These are phyloP conservation scores for Aureobasidium leucospermi DNA, from an alignment of 2,329 filamentous ascomycete genomes.

Conservation along the genomic window DNA sequence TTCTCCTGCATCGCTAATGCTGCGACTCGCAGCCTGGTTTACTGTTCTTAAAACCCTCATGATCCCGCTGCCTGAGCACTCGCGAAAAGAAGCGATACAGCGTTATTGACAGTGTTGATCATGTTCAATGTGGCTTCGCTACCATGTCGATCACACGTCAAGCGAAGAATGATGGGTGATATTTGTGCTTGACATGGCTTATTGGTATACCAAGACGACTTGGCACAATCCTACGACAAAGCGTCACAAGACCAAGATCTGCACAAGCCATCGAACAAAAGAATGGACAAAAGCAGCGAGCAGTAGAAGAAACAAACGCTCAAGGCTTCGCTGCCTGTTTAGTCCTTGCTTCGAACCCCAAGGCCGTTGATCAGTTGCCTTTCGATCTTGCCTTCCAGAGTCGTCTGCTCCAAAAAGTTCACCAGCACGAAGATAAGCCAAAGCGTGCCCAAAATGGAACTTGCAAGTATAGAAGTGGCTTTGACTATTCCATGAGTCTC, in stretches of 20 bases:
- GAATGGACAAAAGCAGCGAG: not conserved
- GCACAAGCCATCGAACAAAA: not conserved
- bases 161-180: not conserved
- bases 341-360: no score
- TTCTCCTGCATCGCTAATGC: no score
- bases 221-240: slow-evolving; percentile 1
- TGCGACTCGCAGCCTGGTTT: no score
- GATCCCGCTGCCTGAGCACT: not conserved
- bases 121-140: not conserved
- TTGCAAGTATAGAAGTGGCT: no score
- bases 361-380: no score
- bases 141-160: not conserved
- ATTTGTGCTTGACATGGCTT: not conserved
- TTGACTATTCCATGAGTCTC: no score
- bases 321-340: not conserved
- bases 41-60: not conserved
- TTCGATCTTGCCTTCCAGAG: no score
- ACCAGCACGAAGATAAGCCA: no score
- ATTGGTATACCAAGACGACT: not conserved
- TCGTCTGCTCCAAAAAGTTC: no score
- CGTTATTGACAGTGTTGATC: not conserved
- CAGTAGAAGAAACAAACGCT: not conserved
- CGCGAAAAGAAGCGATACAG: not conserved
- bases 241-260: not conserved
- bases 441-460: no score